phyloP scores from a whole-genome alignment of 1,139 yeast genomes.

The Komagataea norvegica region DNA sequence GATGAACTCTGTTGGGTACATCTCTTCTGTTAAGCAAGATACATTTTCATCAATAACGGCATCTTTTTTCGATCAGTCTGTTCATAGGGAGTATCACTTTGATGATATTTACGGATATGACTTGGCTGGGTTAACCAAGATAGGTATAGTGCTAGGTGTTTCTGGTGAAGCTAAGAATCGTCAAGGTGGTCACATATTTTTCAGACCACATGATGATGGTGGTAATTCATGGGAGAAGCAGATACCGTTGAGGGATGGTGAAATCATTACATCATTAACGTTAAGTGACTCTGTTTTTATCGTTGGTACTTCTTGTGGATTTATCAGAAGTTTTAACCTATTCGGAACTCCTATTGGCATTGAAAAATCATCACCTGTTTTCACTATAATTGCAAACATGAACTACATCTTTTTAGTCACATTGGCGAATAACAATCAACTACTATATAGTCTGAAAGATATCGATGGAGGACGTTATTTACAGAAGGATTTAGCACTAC shows the following conservation, averaged over 20 bases:
- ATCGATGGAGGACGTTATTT: conserved; percentile 35
- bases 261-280: conserved; percentile 47
- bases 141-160: conserved; percentile 62
- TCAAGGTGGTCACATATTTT: conserved; percentile 33
- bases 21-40: conserved; percentile 69
- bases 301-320: conserved; percentile 55
- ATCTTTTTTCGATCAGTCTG: conserved; percentile 76
- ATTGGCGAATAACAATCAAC: conserved; percentile 33
- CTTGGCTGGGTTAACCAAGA: conserved; percentile 65
- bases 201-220: conserved; percentile 37
- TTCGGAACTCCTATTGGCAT: conserved; percentile 53
- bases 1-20: conserved; percentile 78
- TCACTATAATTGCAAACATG: conserved; percentile 48
- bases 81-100: conserved; percentile 83
- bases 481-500: conserved; percentile 35
- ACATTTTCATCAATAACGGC: conserved; percentile 69
- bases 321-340: conserved; percentile 48
- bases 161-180: conserved; percentile 29
- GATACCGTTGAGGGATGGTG: conserved; percentile 37
- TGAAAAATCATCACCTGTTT: conserved; percentile 48
- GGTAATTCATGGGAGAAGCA: conserved; percentile 38
- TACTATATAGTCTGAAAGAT: conserved; percentile 34
- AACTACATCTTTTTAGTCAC: conserved; percentile 43
- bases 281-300: conserved; percentile 44
- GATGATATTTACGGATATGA: conserved; percentile 70